Conservation (phyloP, 257 asterid species). For the Petrea volubilis region DNA sequence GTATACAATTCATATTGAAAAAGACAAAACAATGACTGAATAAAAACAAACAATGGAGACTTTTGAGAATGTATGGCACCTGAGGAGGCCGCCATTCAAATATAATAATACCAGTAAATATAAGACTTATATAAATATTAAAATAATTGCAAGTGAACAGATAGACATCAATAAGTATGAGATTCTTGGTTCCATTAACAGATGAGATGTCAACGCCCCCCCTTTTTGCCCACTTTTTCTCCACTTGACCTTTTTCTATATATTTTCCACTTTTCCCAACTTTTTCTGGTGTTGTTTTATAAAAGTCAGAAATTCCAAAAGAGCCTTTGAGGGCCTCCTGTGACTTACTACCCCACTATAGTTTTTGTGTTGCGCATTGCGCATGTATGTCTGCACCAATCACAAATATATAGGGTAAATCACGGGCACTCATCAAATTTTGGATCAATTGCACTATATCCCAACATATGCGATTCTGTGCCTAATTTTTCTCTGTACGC, state of each 20-base stretch:
- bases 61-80: conserved; percentile 32
- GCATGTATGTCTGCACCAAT: too few relatives aligned
- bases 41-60: neutral
- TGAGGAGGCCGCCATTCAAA: conserved; percentile 29
- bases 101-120: too few relatives aligned
- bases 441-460: too few relatives aligned
- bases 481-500: too few relatives aligned
- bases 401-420: too few relatives aligned
- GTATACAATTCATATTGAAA: neutral
- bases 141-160: conserved; percentile 21
- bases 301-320: too few relatives aligned
- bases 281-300: neutral
- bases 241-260: neutral
- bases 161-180: conserved; percentile 9
- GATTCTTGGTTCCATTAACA: conserved; percentile 40
- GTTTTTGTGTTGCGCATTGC: neutral
- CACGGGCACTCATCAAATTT: too few relatives aligned
- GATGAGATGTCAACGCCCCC: conserved; percentile 42
- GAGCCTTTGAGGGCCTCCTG: too few relatives aligned
- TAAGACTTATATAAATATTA: neutral
- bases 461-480: too few relatives aligned
- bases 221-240: conserved; percentile 30
- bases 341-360: neutral
- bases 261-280: neutral
- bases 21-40: conserved; percentile 17